These are phyloP conservation scores for Epichloe festucae DNA, from an alignment of 2,329 filamentous ascomycete genomes.

Conservation along the genomic window DNA sequence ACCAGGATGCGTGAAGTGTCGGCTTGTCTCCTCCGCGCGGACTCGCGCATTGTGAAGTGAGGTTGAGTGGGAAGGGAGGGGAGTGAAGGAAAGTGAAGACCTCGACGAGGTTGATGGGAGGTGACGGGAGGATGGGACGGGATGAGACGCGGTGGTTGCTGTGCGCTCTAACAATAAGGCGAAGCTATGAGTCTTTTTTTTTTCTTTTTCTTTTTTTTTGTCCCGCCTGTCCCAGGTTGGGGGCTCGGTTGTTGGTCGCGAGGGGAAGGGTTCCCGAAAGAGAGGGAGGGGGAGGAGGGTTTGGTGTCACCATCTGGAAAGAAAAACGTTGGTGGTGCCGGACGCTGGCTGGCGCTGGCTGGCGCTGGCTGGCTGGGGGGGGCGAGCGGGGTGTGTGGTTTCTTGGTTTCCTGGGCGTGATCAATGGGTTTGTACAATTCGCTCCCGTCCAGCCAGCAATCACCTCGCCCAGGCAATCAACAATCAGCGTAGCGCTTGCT, in stretches of 20 bases:
- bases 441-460: too few species aligned
- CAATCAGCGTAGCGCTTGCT: too few species aligned
- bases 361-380: too few species aligned
- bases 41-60: background rate
- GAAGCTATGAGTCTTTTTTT: background rate
- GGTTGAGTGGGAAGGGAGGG: background rate
- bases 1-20: slow-evolving; percentile 1
- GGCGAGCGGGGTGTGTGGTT: background rate
- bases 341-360: background rate
- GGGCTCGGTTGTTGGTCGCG: background rate
- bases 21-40: background rate
- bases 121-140: background rate
- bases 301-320: slow-evolving; percentile 1
- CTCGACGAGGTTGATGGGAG: too few species aligned
- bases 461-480: too few species aligned
- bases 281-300: background rate
- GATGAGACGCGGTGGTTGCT: background rate
- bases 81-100: background rate
- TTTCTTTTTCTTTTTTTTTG: too few species aligned
- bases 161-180: background rate
- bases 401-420: background rate
- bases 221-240: background rate
- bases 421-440: too few species aligned
- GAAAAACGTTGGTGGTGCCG: background rate
- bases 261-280: background rate